These are phyloP conservation scores for Camelina laxa DNA, from an alignment of 345 rosid genomes.

Conservation along the genomic window DNA sequence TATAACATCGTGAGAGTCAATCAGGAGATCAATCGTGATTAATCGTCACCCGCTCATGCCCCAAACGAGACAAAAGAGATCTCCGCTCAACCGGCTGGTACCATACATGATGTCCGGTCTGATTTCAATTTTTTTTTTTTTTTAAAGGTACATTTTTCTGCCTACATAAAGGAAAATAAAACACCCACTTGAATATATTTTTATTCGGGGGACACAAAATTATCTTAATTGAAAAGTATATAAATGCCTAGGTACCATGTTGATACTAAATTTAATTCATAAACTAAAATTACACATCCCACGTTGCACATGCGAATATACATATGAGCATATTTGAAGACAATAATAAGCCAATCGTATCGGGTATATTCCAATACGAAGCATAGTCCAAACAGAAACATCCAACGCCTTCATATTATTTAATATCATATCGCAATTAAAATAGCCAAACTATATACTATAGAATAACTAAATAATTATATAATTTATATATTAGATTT, in stretches of 20 bases:
- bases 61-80: background rate
- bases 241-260: constrained; percentile 4
- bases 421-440: constrained; percentile 10
- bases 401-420: constrained; percentile 32
- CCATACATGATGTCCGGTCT: background rate
- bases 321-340: constrained; percentile 13
- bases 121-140: background rate
- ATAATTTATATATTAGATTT: background rate
- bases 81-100: background rate
- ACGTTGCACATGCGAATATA: constrained; percentile 39
- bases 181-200: constrained; percentile 13
- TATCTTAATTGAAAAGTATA: background rate
- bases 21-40: no score
- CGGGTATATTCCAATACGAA: constrained; percentile 32
- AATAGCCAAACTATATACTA: constrained; percentile 6
- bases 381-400: constrained; percentile 39
- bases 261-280: background rate
- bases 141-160: background rate
- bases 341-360: constrained; percentile 30
- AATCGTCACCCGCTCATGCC: background rate
- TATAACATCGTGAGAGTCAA: no score
- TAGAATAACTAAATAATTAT: background rate
- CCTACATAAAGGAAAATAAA: background rate
- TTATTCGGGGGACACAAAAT: background rate
- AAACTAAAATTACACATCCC: constrained; percentile 26